Conservation (phyloP, 73 alveolate species). For the Blepharisma stoltei region DNA sequence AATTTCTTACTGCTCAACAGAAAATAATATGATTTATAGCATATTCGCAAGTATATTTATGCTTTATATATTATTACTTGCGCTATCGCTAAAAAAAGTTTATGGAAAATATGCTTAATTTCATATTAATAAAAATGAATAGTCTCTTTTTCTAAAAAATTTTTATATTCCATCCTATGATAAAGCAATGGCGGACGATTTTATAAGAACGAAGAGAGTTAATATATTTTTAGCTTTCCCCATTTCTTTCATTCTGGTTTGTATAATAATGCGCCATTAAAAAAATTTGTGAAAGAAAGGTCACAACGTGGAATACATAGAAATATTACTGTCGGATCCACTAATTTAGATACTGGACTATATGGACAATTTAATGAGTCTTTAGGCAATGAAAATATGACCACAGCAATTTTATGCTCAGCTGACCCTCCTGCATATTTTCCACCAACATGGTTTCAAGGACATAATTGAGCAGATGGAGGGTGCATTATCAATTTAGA, state of each 20-base stretch:
- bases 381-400: conserved; percentile 1
- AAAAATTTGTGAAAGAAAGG: background rate
- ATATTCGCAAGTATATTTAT: too few species aligned
- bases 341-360: conserved; percentile 3
- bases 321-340: conserved; percentile 19
- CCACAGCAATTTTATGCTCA: background rate
- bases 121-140: too few species aligned
- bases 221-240: too few species aligned
- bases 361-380: conserved; percentile 17
- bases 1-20: too few species aligned
- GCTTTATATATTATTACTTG: too few species aligned
- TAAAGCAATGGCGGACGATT: too few species aligned
- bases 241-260: background rate
- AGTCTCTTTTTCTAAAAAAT: too few species aligned
- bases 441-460: background rate
- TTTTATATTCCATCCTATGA: too few species aligned
- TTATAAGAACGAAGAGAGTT: too few species aligned
- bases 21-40: too few species aligned
- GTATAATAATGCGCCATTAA: background rate
- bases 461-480: conserved; percentile 22
- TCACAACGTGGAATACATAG: background rate
- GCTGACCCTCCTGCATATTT: background rate
- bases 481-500: conserved; percentile 3
- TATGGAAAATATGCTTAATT: too few species aligned
- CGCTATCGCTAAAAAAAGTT: too few species aligned